Conservation (phyloP, 2,329 filamentous ascomycete genomes). For the Pseudogymnoascus sp. region DNA sequence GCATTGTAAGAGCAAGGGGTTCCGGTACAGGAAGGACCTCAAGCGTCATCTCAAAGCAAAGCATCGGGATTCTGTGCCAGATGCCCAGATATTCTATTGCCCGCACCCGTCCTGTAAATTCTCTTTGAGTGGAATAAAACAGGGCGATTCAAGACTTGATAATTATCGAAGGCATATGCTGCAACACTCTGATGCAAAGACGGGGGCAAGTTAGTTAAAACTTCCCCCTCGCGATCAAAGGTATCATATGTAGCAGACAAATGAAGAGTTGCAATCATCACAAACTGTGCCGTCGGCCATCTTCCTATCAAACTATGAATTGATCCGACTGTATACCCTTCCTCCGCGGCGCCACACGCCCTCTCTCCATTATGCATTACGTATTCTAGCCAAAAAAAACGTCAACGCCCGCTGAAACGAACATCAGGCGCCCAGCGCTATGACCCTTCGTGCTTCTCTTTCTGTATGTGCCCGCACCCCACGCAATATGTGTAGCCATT, state of each 20-base stretch:
- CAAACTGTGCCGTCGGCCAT: neutral
- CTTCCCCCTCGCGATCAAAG: neutral
- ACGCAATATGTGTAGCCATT: neutral
- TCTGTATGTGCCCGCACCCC: neutral
- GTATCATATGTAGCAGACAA: neutral
- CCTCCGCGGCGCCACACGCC: neutral
- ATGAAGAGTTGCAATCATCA: neutral
- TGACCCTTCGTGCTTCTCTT: neutral
- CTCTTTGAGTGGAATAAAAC: neutral
- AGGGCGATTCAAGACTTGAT: neutral
- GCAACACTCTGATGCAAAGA: neutral
- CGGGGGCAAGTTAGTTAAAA: neutral
- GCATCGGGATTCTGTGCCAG: neutral
- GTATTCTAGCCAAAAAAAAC: neutral
- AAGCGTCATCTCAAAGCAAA: neutral
- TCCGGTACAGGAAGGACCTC: neutral
- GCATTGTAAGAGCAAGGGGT: neutral
- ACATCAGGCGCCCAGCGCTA: neutral
- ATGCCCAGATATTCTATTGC: neutral
- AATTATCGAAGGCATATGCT: neutral
- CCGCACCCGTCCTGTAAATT: neutral
- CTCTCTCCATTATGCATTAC: neutral
- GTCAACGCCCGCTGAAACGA: slow-evolving; percentile 3
- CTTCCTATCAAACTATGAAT: neutral
- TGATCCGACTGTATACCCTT: neutral